Evolutionary conservation across 2,329 filamentous ascomycete genomes (phyloP).

Genomic region (Pseudogymnoascus sp.): DNA sequence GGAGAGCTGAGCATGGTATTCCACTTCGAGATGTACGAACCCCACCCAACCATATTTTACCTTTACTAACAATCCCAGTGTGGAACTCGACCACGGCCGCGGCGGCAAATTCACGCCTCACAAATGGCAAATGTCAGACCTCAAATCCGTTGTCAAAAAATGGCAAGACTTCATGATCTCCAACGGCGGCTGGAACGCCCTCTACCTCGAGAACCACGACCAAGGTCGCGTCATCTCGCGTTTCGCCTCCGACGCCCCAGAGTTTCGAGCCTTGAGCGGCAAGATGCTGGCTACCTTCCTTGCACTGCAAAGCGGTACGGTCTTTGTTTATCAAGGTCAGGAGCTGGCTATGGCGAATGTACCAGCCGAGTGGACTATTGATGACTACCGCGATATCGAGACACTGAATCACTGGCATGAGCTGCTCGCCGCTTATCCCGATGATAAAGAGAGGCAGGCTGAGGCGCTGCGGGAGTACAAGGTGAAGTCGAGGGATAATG

Average conservation of each 20-base stretch:
- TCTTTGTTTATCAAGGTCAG: slow-evolving; percentile 54
- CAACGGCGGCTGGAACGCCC: slow-evolving; percentile 48
- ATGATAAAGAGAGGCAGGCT: slow-evolving; percentile 32
- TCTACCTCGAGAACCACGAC: slow-evolving; percentile 52
- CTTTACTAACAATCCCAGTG: slow-evolving; percentile 25
- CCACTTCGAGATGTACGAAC: slow-evolving; percentile 54
- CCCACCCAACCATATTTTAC: slow-evolving; percentile 6
- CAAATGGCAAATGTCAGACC: slow-evolving; percentile 29
- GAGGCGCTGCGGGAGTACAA: slow-evolving; percentile 42
- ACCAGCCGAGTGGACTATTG: slow-evolving; percentile 48
- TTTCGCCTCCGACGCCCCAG: slow-evolving; percentile 35
- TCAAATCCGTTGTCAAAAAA: slow-evolving; percentile 40
- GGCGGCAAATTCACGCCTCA: slow-evolving; percentile 39
- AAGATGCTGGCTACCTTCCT: slow-evolving; percentile 48
- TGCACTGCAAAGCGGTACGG: slow-evolving; percentile 42
- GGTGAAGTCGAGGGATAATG: slow-evolving; percentile 58
- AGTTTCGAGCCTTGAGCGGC: slow-evolving; percentile 35
- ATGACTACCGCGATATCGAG: slow-evolving; percentile 63
- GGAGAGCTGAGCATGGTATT: slow-evolving; percentile 65
- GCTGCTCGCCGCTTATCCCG: slow-evolving; percentile 27
- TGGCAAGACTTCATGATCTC: slow-evolving; percentile 45
- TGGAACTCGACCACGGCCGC: slow-evolving; percentile 41
- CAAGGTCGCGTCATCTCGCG: slow-evolving; percentile 44
- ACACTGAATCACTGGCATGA: slow-evolving; percentile 42
- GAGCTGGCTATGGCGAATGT: slow-evolving; percentile 52